Percentiles rank a stretch among this genome's conserved stretches.
Conservation (phyloP, 768 basidiomycete species). For the Collybia sordida region DNA sequence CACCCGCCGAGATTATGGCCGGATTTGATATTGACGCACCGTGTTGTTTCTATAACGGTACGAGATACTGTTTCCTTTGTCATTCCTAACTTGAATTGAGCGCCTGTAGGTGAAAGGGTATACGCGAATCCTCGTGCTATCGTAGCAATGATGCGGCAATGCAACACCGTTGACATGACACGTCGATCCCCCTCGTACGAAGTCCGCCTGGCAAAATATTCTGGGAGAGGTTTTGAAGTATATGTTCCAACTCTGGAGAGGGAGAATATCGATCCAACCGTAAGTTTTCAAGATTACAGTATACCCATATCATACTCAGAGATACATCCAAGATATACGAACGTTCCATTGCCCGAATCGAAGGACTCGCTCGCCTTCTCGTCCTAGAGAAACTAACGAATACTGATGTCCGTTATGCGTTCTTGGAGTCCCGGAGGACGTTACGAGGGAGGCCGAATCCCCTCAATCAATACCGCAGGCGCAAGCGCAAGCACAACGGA, state of each 20-base stretch:
- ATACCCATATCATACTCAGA: too few relatives aligned
- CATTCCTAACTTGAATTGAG: neutral
- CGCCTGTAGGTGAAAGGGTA: conserved; percentile 39
- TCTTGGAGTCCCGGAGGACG: conserved; percentile 44
- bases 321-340: conserved; percentile 49
- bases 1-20: conserved; percentile 64
- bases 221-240: conserved; percentile 54
- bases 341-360: conserved; percentile 52
- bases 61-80: conserved; percentile 6
- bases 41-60: conserved; percentile 55
- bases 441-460: conserved; percentile 49
- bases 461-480: conserved; percentile 23
- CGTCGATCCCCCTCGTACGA: conserved; percentile 68
- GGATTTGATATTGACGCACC: conserved; percentile 70
- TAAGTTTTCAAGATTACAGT: too few relatives aligned
- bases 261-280: conserved; percentile 47
- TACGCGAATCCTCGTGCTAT: conserved; percentile 62
- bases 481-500: conserved; percentile 46
- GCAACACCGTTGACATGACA: conserved; percentile 61
- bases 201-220: conserved; percentile 62
- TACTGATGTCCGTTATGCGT: conserved; percentile 41
- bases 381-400: conserved; percentile 59
- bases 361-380: conserved; percentile 61
- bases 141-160: conserved; percentile 65
- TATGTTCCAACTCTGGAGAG: conserved; percentile 53